Conservation (phyloP, 331 rosid genomes). For the Arachis monticola region DNA sequence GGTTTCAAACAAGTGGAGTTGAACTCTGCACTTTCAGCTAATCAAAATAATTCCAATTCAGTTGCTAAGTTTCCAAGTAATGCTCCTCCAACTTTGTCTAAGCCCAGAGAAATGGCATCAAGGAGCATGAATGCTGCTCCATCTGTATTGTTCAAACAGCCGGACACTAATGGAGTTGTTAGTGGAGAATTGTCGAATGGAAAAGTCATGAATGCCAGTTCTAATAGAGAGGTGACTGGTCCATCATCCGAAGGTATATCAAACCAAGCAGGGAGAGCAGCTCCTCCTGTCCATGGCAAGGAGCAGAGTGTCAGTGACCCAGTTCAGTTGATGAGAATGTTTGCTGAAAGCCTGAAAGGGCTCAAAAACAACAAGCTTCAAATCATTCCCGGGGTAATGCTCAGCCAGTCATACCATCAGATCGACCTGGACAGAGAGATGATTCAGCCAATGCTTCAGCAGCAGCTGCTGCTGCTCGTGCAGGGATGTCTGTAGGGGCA, state of each 20-base stretch:
- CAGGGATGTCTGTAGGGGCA: slow-evolving; percentile 98
- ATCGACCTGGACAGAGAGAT: slow-evolving; percentile 64
- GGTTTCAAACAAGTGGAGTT: slow-evolving; percentile 74
- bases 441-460: slow-evolving; percentile 78
- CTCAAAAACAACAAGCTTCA: slow-evolving; percentile 69
- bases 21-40: slow-evolving; percentile 65
- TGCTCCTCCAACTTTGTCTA: slow-evolving; percentile 59
- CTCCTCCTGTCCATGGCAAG: slow-evolving; percentile 60
- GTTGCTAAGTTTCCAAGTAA: slow-evolving; percentile 60
- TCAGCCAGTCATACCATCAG: slow-evolving; percentile 54
- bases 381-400: slow-evolving; percentile 63
- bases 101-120: slow-evolving; percentile 61
- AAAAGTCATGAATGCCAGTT: slow-evolving; percentile 45
- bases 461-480: slow-evolving; percentile 92
- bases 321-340: slow-evolving; percentile 76
- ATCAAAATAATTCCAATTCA: slow-evolving; percentile 57
- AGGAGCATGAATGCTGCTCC: slow-evolving; percentile 55
- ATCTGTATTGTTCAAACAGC: slow-evolving; percentile 63
- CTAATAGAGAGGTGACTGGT: slow-evolving; percentile 53
- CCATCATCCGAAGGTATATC: slow-evolving; percentile 64
- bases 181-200: slow-evolving; percentile 76
- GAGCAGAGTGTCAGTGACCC: slow-evolving; percentile 76
- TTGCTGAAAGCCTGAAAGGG: slow-evolving; percentile 53
- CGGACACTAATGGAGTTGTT: slow-evolving; percentile 61
- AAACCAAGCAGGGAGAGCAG: slow-evolving; percentile 57